phyloP scores from a whole-genome alignment of 176 grass and related monocot species.

The Lolium rigidum region DNA sequence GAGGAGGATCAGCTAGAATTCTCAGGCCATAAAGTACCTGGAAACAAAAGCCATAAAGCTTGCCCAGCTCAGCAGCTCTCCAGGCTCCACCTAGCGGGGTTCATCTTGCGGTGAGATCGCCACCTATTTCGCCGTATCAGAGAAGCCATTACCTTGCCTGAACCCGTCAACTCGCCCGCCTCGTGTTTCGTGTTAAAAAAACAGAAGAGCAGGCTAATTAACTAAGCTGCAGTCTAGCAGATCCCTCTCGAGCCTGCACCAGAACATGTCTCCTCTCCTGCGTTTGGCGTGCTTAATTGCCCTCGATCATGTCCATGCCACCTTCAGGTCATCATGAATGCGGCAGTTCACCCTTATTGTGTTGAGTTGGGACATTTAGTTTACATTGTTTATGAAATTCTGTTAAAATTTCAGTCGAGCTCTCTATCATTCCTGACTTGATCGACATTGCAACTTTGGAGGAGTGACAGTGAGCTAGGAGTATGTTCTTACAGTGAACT shows the following conservation, averaged over 20 bases:
- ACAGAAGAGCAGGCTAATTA: background rate
- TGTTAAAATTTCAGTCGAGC: no score
- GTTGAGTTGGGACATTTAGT: background rate
- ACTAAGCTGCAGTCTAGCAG: slow-evolving; percentile 6
- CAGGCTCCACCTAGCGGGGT: slow-evolving; percentile 32
- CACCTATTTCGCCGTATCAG: slow-evolving; percentile 32
- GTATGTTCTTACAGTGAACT: background rate
- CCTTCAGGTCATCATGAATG: slow-evolving; percentile 1
- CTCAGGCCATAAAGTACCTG: background rate
- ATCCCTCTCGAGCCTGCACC: background rate
- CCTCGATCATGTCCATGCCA: background rate
- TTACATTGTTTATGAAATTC: background rate
- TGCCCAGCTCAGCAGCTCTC: background rate
- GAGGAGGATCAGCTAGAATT: background rate
- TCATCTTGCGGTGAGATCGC: slow-evolving; percentile 24
- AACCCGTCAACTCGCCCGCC: slow-evolving; percentile 19
- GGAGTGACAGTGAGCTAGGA: background rate
- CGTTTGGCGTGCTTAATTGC: slow-evolving; percentile 17
- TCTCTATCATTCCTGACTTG: background rate
- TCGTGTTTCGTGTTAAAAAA: slow-evolving; percentile 16
- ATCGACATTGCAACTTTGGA: no score
- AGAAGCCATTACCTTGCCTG: slow-evolving; percentile 3
- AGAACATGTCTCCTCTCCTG: background rate
- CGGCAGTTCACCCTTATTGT: background rate
- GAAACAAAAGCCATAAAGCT: background rate